Percentiles rank a stretch among this genome's conserved stretches.
Evolutionary conservation across 2,329 filamentous ascomycete species (phyloP).

Genomic region (Stromatinia cepivora): DNA sequence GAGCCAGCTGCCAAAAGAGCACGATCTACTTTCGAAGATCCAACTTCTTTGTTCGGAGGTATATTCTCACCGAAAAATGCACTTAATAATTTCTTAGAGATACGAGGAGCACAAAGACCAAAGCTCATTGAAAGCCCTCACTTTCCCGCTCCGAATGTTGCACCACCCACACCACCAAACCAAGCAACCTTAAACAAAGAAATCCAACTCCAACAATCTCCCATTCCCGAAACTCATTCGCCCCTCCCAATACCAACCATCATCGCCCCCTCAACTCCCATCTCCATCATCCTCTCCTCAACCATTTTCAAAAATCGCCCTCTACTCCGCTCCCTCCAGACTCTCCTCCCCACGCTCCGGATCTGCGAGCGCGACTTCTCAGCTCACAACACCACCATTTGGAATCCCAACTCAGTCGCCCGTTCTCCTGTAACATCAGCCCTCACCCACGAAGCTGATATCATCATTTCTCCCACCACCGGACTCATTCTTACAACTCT

Average conservation of each 20-base stretch:
- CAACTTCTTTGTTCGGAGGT: slow-evolving; percentile 25
- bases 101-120: slow-evolving; percentile 44
- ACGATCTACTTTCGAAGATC: slow-evolving; percentile 29
- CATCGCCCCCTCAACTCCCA: slow-evolving; percentile 31
- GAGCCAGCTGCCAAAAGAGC: slow-evolving; percentile 25
- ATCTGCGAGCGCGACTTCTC: slow-evolving; percentile 63
- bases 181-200: background rate
- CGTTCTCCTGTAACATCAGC: slow-evolving; percentile 44
- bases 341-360: slow-evolving; percentile 49
- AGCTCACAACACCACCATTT: slow-evolving; percentile 42
- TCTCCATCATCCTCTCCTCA: slow-evolving; percentile 54
- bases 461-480: slow-evolving; percentile 67
- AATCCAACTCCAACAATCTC: slow-evolving; percentile 25
- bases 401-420: slow-evolving; percentile 41
- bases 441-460: slow-evolving; percentile 63
- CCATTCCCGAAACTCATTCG: slow-evolving; percentile 5
- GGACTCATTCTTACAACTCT: slow-evolving; percentile 72
- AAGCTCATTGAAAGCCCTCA: slow-evolving; percentile 37
- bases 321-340: slow-evolving; percentile 53
- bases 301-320: slow-evolving; percentile 46
- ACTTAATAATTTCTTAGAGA: slow-evolving; percentile 52
- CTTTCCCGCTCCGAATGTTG: slow-evolving; percentile 28
- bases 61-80: slow-evolving; percentile 46
- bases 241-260: slow-evolving; percentile 31
- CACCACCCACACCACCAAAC: background rate